Evolutionary conservation across 2,329 filamentous ascomycete species (phyloP).

Genomic region (Botrytis fabae): DNA sequence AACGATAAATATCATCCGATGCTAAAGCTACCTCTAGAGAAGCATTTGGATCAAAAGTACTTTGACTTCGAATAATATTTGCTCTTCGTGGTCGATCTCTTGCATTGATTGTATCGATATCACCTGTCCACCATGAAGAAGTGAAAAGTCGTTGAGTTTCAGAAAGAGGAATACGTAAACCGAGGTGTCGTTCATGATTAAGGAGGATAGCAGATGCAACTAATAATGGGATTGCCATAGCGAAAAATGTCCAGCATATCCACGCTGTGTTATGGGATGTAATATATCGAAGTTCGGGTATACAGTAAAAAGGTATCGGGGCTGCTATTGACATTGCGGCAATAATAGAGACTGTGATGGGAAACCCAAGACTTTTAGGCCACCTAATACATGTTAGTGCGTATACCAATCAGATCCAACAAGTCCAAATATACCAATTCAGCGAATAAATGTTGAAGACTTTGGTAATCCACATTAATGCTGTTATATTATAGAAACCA

Average conservation of each 20-base stretch:
- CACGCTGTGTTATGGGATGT: slow-evolving; percentile 65
- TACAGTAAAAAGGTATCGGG: slow-evolving; percentile 61
- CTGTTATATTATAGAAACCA: slow-evolving; percentile 66
- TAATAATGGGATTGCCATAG: slow-evolving; percentile 68
- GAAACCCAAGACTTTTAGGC: slow-evolving; percentile 64
- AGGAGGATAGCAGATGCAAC: slow-evolving; percentile 65
- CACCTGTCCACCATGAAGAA: slow-evolving; percentile 64
- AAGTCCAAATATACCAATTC: slow-evolving; percentile 54
- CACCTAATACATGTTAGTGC: slow-evolving; percentile 45
- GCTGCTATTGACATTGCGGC: slow-evolving; percentile 58
- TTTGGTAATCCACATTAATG: slow-evolving; percentile 70
- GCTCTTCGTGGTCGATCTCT: slow-evolving; percentile 45
- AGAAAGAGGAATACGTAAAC: slow-evolving; percentile 60
- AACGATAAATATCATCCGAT: slow-evolving; percentile 29
- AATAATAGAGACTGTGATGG: slow-evolving; percentile 62
- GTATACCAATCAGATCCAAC: neutral
- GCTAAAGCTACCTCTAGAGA: slow-evolving; percentile 38
- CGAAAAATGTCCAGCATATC: slow-evolving; percentile 69
- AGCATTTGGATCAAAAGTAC: slow-evolving; percentile 37
- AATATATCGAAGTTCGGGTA: slow-evolving; percentile 53
- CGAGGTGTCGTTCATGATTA: slow-evolving; percentile 62
- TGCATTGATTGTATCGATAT: slow-evolving; percentile 47
- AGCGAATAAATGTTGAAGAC: slow-evolving; percentile 70
- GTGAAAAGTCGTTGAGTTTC: slow-evolving; percentile 69
- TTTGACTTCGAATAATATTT: slow-evolving; percentile 40